These are phyloP conservation scores for Pisolithus albus DNA, from an alignment of 768 basidiomycete genomes.

Conservation along the genomic window DNA sequence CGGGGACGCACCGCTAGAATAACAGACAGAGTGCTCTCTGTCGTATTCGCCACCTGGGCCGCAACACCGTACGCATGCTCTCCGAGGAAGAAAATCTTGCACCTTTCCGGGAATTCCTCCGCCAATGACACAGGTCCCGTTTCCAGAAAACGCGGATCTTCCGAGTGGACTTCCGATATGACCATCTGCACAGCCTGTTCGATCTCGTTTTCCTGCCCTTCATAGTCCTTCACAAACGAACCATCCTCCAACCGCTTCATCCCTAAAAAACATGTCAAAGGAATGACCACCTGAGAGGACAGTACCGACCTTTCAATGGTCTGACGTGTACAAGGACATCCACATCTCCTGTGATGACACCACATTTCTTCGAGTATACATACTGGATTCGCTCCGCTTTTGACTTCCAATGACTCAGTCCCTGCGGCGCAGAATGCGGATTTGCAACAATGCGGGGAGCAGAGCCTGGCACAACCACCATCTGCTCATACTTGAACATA, in stretches of 20 bases:
- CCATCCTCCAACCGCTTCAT: constrained; percentile 84
- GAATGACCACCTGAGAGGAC: neutral
- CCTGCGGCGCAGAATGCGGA: constrained; percentile 60
- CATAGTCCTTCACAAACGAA: constrained; percentile 93
- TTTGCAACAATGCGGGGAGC: constrained; percentile 55
- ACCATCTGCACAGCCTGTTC: constrained; percentile 87
- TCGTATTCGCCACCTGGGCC: constrained; percentile 76
- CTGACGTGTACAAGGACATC: constrained; percentile 83
- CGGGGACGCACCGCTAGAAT: constrained; percentile 65
- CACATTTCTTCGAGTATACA: constrained; percentile 82
- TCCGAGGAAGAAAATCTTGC: constrained; percentile 93
- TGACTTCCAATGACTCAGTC: constrained; percentile 67
- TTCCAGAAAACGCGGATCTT: constrained; percentile 86
- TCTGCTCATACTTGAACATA: constrained; percentile 78
- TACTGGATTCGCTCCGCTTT: constrained; percentile 80
- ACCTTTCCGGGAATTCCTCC: constrained; percentile 86
- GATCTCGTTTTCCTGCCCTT: constrained; percentile 69
- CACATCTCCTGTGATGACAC: constrained; percentile 76
- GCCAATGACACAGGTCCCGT: constrained; percentile 72
- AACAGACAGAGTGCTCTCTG: constrained; percentile 66
- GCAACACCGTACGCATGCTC: constrained; percentile 94
- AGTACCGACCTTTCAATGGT: constrained; percentile 72
- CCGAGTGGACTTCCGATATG: constrained; percentile 70
- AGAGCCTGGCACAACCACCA: constrained; percentile 43
- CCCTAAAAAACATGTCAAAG: constrained; percentile 39